Evolutionary conservation across 1,284 basidiomycete species (phyloP), one percentile per base, ranked within the genome.

Genomic region (Apiotrichum gracile): DNA sequence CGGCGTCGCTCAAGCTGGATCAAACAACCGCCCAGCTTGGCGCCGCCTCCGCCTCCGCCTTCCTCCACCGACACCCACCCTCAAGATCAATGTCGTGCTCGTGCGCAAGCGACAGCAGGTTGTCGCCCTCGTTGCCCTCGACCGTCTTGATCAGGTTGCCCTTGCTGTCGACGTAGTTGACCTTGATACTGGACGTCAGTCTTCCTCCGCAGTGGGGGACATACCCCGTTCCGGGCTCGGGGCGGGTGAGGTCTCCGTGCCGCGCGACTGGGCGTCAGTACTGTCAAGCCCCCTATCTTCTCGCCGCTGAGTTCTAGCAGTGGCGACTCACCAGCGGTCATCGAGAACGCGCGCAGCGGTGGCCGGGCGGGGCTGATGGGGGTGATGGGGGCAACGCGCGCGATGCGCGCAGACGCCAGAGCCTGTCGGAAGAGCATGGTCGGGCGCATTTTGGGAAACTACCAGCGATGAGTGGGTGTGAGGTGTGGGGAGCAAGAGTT

Each of bases 81-180:
- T 98, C 94, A n/a, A 98, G 80, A 69, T 98, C 94, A 52, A 98
- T 84, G 66, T 97, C 94, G 71, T 96, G 85, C 74, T 97, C 93
- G 70, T 97, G 93, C 3, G 94, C 93, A 54, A 98, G 80, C 41
- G 84, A 83, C 40, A 98, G 78, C 29, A 98, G 77, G 71, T 96
- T 91, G 69, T 98, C 94, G 16, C 93, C 94, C 69, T 92, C 91
- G 70, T 88, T 93, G 1, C 82, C 93, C 72, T 97, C 88, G 12
- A 97, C 84, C 0, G 88, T 93, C 76, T 87, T 91, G 54, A 97
- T 79, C 7, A 82, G 77, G 35, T 80, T 80, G 6, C 91, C 93
- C 66, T 91, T 91, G 3, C 90, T 80, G 73, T 96, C 91, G 63
- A 87, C 84, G 78, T 94, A 97, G 63, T 87, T 84, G 10, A 97